phyloP scores from a whole-genome alignment of 139 green algal genomes.

The Coelastrella sp. region DNA sequence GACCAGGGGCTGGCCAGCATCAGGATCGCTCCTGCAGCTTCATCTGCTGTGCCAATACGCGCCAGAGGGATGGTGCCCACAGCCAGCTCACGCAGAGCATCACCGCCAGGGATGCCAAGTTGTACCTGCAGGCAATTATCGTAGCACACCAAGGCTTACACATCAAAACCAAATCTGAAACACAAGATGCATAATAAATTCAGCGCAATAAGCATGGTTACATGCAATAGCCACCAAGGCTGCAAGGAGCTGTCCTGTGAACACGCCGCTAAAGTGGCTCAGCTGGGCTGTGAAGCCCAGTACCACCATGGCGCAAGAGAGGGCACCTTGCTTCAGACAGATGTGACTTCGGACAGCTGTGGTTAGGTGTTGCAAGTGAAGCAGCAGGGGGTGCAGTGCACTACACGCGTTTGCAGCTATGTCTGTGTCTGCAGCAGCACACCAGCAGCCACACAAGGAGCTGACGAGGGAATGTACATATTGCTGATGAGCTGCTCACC shows the following conservation, averaged over 20 bases:
- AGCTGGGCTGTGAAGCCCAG: no score
- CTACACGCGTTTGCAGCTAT: background rate
- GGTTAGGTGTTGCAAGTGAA: no score
- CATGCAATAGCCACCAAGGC: no score
- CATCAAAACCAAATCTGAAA: background rate
- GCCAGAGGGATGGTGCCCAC: conserved; percentile 68
- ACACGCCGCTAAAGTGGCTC: no score
- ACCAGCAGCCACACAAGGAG: background rate
- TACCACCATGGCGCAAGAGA: no score
- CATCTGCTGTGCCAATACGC: conserved; percentile 74
- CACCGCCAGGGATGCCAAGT: conserved; percentile 80
- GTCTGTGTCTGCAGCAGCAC: background rate
- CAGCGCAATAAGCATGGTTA: no score
- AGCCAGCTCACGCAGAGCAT: conserved; percentile 51
- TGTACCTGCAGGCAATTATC: conserved; percentile 36
- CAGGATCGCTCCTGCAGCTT: conserved; percentile 86
- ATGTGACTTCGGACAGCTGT: no score
- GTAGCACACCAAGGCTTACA: background rate
- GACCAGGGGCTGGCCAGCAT: conserved; percentile 60
- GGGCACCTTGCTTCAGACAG: no score
- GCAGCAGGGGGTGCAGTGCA: background rate
- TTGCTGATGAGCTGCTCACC: conserved; percentile 11
- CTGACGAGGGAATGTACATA: no score
- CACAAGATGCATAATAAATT: background rate
- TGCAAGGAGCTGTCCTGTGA: no score